phyloP scores from a whole-genome alignment of 2,329 filamentous ascomycete species.

The Hymenoscyphus fructigenus region DNA sequence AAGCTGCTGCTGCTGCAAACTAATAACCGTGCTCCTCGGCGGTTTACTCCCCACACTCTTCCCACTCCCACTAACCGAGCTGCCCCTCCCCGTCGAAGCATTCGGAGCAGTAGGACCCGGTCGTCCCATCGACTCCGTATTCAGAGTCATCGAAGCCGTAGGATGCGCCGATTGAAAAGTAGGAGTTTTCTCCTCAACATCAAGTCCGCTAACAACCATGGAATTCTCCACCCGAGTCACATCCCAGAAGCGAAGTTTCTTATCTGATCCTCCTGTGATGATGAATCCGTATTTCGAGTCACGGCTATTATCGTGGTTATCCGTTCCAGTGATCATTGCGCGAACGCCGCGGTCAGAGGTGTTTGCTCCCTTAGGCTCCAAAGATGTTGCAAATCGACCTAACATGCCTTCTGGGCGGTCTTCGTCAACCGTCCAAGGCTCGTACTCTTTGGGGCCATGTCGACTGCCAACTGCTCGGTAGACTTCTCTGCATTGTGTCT shows the following conservation, averaged over 20 bases:
- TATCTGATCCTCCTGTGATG: slow-evolving; percentile 84
- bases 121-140: slow-evolving; percentile 53
- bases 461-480: slow-evolving; percentile 67
- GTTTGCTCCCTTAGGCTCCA: slow-evolving; percentile 58
- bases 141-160: slow-evolving; percentile 61
- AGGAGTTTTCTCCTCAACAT: slow-evolving; percentile 68
- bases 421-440: slow-evolving; percentile 86
- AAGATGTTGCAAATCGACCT: slow-evolving; percentile 73
- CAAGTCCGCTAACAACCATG: slow-evolving; percentile 75
- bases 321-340: slow-evolving; percentile 71
- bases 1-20: slow-evolving; percentile 81
- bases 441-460: slow-evolving; percentile 65
- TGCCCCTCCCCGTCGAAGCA: slow-evolving; percentile 27
- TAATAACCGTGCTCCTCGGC: slow-evolving; percentile 80
- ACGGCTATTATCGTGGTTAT: slow-evolving; percentile 66
- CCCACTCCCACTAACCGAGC: slow-evolving; percentile 32
- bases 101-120: slow-evolving; percentile 34
- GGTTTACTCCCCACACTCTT: slow-evolving; percentile 44
- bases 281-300: slow-evolving; percentile 80
- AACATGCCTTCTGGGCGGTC: slow-evolving; percentile 86
- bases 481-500: slow-evolving; percentile 82
- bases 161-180: slow-evolving; percentile 67
- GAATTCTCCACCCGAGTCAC: slow-evolving; percentile 75
- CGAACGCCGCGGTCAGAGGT: slow-evolving; percentile 67
- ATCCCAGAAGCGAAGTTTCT: slow-evolving; percentile 94